A percentile compares a stretch with the other conserved stretches of the same genome.
phyloP scores from a whole-genome alignment of 2,329 filamentous ascomycete genomes.

The Colletotrichum ledebouriae region DNA sequence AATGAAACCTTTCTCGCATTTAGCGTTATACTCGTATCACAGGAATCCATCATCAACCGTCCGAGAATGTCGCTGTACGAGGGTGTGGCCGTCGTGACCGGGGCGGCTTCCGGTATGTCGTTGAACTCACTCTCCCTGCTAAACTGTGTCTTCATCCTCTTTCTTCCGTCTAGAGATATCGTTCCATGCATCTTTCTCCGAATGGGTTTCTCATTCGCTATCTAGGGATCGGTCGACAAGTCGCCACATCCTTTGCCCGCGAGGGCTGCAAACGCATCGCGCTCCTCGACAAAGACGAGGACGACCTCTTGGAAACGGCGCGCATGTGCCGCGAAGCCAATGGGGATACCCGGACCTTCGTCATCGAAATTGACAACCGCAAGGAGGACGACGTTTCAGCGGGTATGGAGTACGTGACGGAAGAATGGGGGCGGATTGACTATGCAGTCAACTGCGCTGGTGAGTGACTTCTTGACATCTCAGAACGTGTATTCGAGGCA shows the following conservation, averaged over 20 bases:
- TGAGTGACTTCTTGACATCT: slow-evolving; percentile 32
- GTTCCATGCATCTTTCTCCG: too few species aligned
- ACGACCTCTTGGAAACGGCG: slow-evolving; percentile 51
- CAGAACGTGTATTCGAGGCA: not conserved
- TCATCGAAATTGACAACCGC: slow-evolving; percentile 52
- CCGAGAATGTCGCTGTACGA: slow-evolving; percentile 47
- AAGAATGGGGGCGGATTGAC: slow-evolving; percentile 57
- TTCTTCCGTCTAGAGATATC: not conserved
- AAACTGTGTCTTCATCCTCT: not conserved
- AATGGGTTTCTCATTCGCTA: too few species aligned
- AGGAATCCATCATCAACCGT: slow-evolving; percentile 9
- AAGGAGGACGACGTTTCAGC: slow-evolving; percentile 51
- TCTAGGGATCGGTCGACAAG: slow-evolving; percentile 58
- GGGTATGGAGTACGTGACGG: slow-evolving; percentile 51
- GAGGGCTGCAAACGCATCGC: slow-evolving; percentile 59
- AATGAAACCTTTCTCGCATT: not conserved
- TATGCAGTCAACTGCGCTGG: slow-evolving; percentile 62
- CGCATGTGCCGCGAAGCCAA: slow-evolving; percentile 48
- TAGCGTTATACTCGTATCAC: not conserved
- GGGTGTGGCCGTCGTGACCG: slow-evolving; percentile 50
- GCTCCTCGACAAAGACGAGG: slow-evolving; percentile 55
- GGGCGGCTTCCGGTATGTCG: slow-evolving; percentile 50
- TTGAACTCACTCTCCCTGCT: not conserved
- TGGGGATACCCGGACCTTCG: slow-evolving; percentile 46
- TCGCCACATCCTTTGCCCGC: slow-evolving; percentile 57